Evolutionary conservation across 345 rosid genomes (phyloP).

Genomic region (Euphorbia tirucalli): DNA sequence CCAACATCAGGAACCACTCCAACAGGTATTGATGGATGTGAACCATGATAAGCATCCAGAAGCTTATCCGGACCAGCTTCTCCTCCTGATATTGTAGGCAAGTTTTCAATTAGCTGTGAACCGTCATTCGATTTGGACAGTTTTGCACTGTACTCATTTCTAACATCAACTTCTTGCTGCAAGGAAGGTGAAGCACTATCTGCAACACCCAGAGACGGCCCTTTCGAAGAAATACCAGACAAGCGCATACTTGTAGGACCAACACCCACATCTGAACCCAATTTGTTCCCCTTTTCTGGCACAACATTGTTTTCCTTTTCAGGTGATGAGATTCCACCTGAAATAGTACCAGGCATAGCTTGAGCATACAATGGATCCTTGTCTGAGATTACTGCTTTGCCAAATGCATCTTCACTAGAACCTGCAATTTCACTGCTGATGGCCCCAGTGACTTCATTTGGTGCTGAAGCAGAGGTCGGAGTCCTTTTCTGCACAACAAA

Average conservation of each 20-base stretch:
- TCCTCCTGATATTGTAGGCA: conserved; percentile 32
- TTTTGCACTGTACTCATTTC: conserved; percentile 36
- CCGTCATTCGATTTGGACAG: conserved; percentile 34
- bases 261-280: conserved; percentile 19
- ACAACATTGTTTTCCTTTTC: conserved; percentile 24
- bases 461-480: conserved; percentile 29
- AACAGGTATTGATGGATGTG: conserved; percentile 32
- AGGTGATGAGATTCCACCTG: conserved; percentile 30
- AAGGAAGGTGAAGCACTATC: conserved; percentile 23
- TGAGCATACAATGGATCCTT: conserved; percentile 20
- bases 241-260: conserved; percentile 2
- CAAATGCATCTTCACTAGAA: conserved; percentile 34
- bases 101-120: conserved; percentile 36
- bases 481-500: conserved; percentile 74
- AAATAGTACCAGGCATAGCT: conserved; percentile 9
- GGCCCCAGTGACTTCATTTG: conserved; percentile 36
- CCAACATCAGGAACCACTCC: conserved; percentile 29
- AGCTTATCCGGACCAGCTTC: conserved; percentile 32
- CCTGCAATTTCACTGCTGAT: conserved; percentile 35
- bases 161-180: conserved; percentile 35
- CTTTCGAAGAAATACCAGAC: conserved; percentile 30
- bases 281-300: conserved; percentile 26
- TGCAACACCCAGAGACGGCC: conserved; percentile 6
- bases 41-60: conserved; percentile 27
- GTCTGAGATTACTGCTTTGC: conserved; percentile 22